These are phyloP conservation scores for Cryphonectria carpinicola DNA, from an alignment of 2,329 filamentous ascomycete species.

Conservation along the genomic window DNA sequence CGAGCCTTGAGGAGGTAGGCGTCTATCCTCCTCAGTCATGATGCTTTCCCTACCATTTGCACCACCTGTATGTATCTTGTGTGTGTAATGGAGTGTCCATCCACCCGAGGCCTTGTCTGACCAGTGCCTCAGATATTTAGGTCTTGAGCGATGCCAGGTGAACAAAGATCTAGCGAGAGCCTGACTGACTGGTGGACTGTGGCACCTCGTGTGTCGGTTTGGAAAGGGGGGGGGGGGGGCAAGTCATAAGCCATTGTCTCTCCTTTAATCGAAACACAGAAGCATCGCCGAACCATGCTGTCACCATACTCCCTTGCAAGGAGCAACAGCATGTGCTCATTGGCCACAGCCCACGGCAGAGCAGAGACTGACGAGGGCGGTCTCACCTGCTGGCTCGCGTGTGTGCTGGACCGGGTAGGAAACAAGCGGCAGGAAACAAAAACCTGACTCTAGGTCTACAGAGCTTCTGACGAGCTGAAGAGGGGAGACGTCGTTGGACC, in stretches of 20 bases:
- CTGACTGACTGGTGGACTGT: neutral
- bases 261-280: neutral
- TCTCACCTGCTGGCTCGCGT: neutral
- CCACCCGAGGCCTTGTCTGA: neutral
- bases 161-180: neutral
- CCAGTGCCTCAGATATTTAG: neutral
- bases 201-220: neutral
- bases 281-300: neutral
- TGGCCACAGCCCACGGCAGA: neutral
- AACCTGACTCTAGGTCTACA: neutral
- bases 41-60: neutral
- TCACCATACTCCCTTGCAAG: constrained; percentile 3
- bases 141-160: neutral
- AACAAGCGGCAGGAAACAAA: constrained; percentile 1
- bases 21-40: neutral
- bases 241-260: neutral
- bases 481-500: neutral
- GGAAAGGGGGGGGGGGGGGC: too few relatives aligned
- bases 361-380: constrained; percentile 1
- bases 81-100: neutral
- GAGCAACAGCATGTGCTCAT: constrained; percentile 6
- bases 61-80: neutral
- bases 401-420: constrained; percentile 5
- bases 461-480: constrained; percentile 1
- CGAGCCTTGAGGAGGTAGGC: neutral